Conservation (phyloP, 805 yeast species). For the Yarrowia porcina region DNA sequence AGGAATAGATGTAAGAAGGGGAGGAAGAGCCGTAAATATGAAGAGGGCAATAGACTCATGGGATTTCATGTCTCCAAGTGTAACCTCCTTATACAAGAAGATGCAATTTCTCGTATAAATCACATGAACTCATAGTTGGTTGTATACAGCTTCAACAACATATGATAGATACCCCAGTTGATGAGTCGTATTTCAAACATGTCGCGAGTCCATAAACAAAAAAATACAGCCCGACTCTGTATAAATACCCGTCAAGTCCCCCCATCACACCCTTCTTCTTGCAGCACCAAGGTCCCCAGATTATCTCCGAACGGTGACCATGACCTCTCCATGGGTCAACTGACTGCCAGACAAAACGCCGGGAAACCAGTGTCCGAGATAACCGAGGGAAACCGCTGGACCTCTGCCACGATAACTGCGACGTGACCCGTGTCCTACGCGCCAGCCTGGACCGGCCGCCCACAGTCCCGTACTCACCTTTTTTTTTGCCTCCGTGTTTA, state of each 20-base stretch:
- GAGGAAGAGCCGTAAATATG: too few species aligned
- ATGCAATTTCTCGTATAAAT: too few species aligned
- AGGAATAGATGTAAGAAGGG: not conserved
- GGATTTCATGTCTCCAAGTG: too few species aligned
- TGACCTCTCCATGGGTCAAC: not conserved
- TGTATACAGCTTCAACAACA: too few species aligned
- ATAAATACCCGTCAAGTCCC: not conserved
- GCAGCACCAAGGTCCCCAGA: not conserved
- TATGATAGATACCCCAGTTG: not conserved
- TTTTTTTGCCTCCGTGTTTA: conserved; percentile 23
- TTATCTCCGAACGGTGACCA: not conserved
- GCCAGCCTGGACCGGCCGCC: not conserved
- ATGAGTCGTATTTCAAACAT: not conserved
- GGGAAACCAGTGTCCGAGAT: not conserved
- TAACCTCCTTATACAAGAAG: too few species aligned
- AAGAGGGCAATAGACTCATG: too few species aligned
- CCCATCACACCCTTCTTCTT: not conserved
- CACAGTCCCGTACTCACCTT: not conserved
- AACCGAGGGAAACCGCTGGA: not conserved
- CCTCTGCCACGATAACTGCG: not conserved
- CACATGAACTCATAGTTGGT: too few species aligned
- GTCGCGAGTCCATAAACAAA: not conserved
- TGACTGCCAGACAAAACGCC: not conserved
- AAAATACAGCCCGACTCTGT: not conserved
- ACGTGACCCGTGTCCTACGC: not conserved